phyloP scores from a whole-genome alignment of 1,284 basidiomycete genomes.

The Apiotrichum gracile region DNA sequence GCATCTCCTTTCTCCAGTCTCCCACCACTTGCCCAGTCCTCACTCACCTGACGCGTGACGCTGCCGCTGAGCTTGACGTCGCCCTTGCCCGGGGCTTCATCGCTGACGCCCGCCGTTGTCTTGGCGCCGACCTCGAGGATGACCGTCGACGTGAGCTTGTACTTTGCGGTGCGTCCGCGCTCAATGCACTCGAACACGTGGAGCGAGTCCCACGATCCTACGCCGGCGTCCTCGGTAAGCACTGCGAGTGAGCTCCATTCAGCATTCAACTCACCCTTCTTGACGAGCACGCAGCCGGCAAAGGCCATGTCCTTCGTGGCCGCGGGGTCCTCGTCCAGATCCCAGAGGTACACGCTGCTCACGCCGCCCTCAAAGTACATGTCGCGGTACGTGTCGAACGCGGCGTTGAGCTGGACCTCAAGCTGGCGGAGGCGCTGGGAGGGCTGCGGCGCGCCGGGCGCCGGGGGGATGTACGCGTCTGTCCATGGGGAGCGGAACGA shows the following conservation, averaged over 20 bases:
- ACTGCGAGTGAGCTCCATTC: constrained; percentile 3
- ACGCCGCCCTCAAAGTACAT: constrained; percentile 98
- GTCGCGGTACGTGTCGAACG: constrained; percentile 95
- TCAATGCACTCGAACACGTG: constrained; percentile 95
- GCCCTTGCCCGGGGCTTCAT: constrained; percentile 53
- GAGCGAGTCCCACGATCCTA: constrained; percentile 85
- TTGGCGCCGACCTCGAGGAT: constrained; percentile 87
- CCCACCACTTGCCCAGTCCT: background rate
- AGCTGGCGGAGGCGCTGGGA: constrained; percentile 78
- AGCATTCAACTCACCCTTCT: constrained; percentile 67
- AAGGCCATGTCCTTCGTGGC: constrained; percentile 53
- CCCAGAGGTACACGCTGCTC: constrained; percentile 98
- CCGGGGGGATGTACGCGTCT: constrained; percentile 78
- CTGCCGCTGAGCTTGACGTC: constrained; percentile 84
- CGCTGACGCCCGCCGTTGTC: constrained; percentile 39
- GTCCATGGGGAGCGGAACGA: constrained; percentile 96
- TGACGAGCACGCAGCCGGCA: constrained; percentile 92
- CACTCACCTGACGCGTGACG: constrained; percentile 83
- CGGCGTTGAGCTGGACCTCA: constrained; percentile 88
- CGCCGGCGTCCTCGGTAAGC: constrained; percentile 13
- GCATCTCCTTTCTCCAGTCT: too few relatives aligned
- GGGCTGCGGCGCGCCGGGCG: constrained; percentile 81
- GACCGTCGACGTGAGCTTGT: constrained; percentile 94
- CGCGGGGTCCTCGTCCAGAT: constrained; percentile 72
- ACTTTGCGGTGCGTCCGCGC: constrained; percentile 82